Evolutionary conservation across 345 rosid genomes (phyloP).

Genomic region (Lenwebbia sp.): DNA sequence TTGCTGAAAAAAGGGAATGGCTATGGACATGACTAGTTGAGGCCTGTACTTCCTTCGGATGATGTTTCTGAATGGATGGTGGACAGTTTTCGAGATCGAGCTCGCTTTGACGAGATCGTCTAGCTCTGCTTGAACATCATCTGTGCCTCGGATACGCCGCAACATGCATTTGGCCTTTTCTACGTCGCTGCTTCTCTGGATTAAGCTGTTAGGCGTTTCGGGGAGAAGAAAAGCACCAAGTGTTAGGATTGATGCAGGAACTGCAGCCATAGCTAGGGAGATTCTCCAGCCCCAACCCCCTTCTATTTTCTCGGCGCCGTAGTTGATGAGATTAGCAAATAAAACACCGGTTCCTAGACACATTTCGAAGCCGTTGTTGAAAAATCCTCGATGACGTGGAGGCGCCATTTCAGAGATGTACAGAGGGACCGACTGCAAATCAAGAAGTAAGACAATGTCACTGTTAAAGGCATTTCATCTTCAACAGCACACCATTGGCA

Average conservation of each 20-base stretch:
- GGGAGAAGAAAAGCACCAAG: conserved; percentile 29
- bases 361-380: conserved; percentile 25
- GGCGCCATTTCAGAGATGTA: conserved; percentile 44
- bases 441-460: not conserved
- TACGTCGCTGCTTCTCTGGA: conserved; percentile 11
- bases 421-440: conserved; percentile 27
- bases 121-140: conserved; percentile 20
- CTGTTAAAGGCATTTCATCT: not conserved
- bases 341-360: conserved; percentile 18
- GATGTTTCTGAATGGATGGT: conserved; percentile 17
- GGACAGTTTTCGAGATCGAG: conserved; percentile 10
- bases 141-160: conserved; percentile 14
- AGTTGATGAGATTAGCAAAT: conserved; percentile 26
- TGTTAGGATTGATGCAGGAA: conserved; percentile 20
- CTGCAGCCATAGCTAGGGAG: conserved; percentile 25
- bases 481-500: not conserved
- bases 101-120: conserved; percentile 27
- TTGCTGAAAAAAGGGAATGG: conserved; percentile 58
- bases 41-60: conserved; percentile 19
- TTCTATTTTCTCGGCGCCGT: conserved; percentile 16
- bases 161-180: conserved; percentile 14
- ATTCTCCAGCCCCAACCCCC: conserved; percentile 39
- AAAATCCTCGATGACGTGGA: conserved; percentile 23
- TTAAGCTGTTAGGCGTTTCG: conserved; percentile 32
- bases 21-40: conserved; percentile 41